Base-by-base conservation (phyloP, 2,329 filamentous ascomycete species). In the Neofusicoccum sp. region DNA sequence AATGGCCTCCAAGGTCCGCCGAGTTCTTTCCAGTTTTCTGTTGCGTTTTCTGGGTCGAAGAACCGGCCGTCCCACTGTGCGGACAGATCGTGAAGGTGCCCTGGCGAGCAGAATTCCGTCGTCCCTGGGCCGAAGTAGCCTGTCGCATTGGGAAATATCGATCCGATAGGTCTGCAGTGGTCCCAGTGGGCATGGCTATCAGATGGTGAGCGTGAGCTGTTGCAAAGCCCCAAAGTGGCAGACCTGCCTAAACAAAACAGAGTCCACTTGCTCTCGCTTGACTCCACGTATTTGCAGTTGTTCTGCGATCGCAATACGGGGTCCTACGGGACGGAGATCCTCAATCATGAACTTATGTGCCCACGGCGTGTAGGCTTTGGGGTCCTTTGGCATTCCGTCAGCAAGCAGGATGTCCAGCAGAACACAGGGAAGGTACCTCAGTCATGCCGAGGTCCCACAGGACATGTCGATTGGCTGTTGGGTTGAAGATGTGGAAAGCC, bases 141-240 rank as follows among this genome's bases (percentile, higher is more conserved):
- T 8, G 62, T 71, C 9, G 70, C 69, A 33, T 71, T 70, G 1
- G 68, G 68, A 47, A 73, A 73, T 3, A 64, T 61, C 48, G 66
- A 62, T 24, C 64, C 59, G 12, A 72, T 71, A 1, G 71, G 71
- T 47, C 70, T 66, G 41, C 67, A 69, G 34, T 72, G 71, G 33
- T 73, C 71, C 67, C 67, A 73, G 38, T 73, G 71, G 20, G 71
- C 71, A 54, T 73, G 71, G 47, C 71, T 73, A 40, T 11, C 4
- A 36, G 4, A 6, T 14, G 6, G 11, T 61, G 24, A 57, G 40
- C 6, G 8, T 1, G 45, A 8, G 1, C 69, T 5, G 14, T 4
- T 3, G 4, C 2, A 7, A 12, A 1, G 8, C 5, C 12, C 6
- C 11, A 28, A 20, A 2, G 8, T 6, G 11, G 6, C 1, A n/a